Evolutionary conservation across 805 yeast genomes (phyloP).

Genomic region (Yarrowia yakushimensis): DNA sequence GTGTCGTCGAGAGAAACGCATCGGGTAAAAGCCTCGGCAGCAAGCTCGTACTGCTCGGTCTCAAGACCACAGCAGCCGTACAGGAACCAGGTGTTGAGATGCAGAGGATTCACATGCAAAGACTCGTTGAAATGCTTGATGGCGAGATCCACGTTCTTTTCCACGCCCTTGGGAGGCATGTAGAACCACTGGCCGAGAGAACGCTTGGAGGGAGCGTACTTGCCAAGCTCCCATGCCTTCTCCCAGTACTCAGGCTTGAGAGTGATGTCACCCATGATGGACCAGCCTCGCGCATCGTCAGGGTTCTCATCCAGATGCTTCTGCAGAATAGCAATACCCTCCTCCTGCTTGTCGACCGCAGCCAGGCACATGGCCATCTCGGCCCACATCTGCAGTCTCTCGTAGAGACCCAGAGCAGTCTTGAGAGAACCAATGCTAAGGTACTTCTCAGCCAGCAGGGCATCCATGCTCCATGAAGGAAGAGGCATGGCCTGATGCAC

Average conservation of each 20-base stretch:
- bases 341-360: slow-evolving; percentile 67
- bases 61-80: slow-evolving; percentile 91
- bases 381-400: slow-evolving; percentile 66
- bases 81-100: slow-evolving; percentile 81
- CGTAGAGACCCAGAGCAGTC: slow-evolving; percentile 86
- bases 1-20: slow-evolving; percentile 83
- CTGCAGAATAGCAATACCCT: slow-evolving; percentile 59
- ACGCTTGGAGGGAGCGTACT: slow-evolving; percentile 79
- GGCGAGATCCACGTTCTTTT: slow-evolving; percentile 51
- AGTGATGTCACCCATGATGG: slow-evolving; percentile 80
- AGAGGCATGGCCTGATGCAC: slow-evolving; percentile 71
- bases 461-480: slow-evolving; percentile 84
- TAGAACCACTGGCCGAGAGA: slow-evolving; percentile 73
- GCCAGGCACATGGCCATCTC: slow-evolving; percentile 92
- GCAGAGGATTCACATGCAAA: slow-evolving; percentile 65
- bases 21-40: slow-evolving; percentile 88
- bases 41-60: slow-evolving; percentile 61
- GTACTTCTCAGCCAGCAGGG: slow-evolving; percentile 76
- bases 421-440: slow-evolving; percentile 79
- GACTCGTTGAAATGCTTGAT: slow-evolving; percentile 72
- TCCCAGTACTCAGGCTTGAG: slow-evolving; percentile 75
- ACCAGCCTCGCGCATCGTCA: slow-evolving; percentile 75
- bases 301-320: slow-evolving; percentile 56
- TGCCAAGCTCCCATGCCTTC: slow-evolving; percentile 82
- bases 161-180: slow-evolving; percentile 52